Evolutionary conservation across 306 rosid genomes (phyloP).

Genomic region (Castanea crenata): DNA sequence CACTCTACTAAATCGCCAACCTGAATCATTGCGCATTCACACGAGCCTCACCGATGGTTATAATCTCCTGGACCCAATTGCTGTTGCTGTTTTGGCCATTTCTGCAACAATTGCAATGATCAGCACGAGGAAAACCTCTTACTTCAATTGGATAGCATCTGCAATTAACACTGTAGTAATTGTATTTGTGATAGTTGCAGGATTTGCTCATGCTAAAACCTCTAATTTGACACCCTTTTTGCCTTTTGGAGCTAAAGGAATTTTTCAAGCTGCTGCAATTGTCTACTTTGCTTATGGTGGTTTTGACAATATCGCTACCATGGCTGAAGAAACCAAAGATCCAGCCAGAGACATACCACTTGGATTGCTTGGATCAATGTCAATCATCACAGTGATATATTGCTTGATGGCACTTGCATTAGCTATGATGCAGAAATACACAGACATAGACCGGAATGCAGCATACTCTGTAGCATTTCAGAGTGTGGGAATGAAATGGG

Average conservation of each 20-base stretch:
- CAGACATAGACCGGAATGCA: constrained; percentile 51
- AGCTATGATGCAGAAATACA: constrained; percentile 78
- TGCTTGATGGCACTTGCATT: constrained; percentile 72
- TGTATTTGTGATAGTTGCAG: constrained; percentile 55
- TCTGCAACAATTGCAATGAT: constrained; percentile 44
- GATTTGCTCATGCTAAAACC: constrained; percentile 42
- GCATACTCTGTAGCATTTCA: constrained; percentile 68
- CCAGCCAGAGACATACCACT: constrained; percentile 71
- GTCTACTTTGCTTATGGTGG: constrained; percentile 80
- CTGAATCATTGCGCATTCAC: constrained; percentile 46
- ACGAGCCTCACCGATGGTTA: constrained; percentile 45
- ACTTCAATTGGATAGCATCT: constrained; percentile 68
- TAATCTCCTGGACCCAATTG: constrained; percentile 69
- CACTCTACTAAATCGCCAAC: constrained; percentile 47
- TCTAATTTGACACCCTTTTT: constrained; percentile 59
- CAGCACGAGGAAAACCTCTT: constrained; percentile 70
- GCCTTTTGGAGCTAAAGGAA: constrained; percentile 56
- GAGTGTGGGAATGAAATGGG: constrained; percentile 78
- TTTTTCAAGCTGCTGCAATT: constrained; percentile 69
- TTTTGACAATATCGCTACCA: constrained; percentile 60
- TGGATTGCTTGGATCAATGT: constrained; percentile 72
- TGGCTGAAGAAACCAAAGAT: constrained; percentile 79
- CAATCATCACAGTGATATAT: constrained; percentile 56
- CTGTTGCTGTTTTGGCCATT: constrained; percentile 47
- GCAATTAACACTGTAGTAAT: constrained; percentile 49